Evolutionary conservation across 192 early-diverging fungal species (phyloP).

Genomic region (Backusella parvicylindrica): DNA sequence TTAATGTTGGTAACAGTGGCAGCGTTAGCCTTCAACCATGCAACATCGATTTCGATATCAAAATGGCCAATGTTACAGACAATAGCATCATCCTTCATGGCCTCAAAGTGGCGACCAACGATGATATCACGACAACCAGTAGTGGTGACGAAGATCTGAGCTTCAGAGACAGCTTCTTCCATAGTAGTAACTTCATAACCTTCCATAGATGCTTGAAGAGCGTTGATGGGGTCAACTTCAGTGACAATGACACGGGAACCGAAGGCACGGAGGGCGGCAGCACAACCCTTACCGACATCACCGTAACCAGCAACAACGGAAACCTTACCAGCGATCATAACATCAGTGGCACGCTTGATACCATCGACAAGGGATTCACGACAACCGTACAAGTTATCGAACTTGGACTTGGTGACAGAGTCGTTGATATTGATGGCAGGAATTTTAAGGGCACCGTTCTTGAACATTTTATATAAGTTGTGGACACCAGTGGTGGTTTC

Average conservation of each 20-base stretch:
- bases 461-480: slow-evolving; percentile 98
- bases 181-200: slow-evolving; percentile 99
- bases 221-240: slow-evolving; percentile 99
- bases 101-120: slow-evolving; percentile 84
- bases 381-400: slow-evolving; percentile 99
- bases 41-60: slow-evolving; percentile 98
- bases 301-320: slow-evolving; percentile 98
- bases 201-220: slow-evolving; percentile 98
- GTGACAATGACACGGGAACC: slow-evolving; percentile 97
- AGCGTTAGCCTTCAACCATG: slow-evolving; percentile 97
- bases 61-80: slow-evolving; percentile 99
- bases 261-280: slow-evolving; percentile 95
- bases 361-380: slow-evolving; percentile 98
- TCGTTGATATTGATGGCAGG: slow-evolving; percentile 99
- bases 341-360: slow-evolving; percentile 99
- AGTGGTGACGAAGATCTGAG: slow-evolving; percentile 97
- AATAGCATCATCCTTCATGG: slow-evolving; percentile 98
- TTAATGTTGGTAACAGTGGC: slow-evolving; percentile 89
- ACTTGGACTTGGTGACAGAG: slow-evolving; percentile 99
- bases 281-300: slow-evolving; percentile 99
- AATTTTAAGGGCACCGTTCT: slow-evolving; percentile 93
- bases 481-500: slow-evolving; percentile 99
- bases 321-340: slow-evolving; percentile 99
- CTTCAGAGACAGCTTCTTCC: slow-evolving; percentile 89
- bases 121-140: slow-evolving; percentile 99